Conservation (phyloP, 2,329 filamentous ascomycete genomes). For the Sphaerulina vaccinii region DNA sequence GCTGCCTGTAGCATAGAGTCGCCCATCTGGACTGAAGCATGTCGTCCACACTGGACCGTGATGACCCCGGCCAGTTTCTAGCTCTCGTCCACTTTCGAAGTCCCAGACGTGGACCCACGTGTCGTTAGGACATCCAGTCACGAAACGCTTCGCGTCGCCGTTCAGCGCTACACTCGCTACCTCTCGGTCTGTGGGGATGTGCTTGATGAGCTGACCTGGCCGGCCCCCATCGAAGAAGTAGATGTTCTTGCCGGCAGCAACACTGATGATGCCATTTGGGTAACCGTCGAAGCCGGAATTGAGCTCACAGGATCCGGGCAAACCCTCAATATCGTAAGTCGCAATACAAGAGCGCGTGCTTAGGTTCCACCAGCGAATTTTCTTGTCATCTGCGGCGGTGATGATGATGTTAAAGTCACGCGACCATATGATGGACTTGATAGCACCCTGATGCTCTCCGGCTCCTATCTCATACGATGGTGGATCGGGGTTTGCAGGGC, state of each 20-base stretch:
- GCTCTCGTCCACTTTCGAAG: constrained; percentile 77
- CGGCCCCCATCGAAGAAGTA: constrained; percentile 83
- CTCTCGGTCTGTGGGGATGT: constrained; percentile 74
- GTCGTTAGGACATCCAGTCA: constrained; percentile 86
- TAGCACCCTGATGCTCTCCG: constrained; percentile 78
- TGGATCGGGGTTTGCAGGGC: constrained; percentile 13
- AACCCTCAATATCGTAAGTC: constrained; percentile 74
- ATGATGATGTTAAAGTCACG: constrained; percentile 82
- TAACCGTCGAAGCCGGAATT: constrained; percentile 65
- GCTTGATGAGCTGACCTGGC: constrained; percentile 72
- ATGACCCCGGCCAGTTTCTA: constrained; percentile 94
- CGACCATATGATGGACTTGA: constrained; percentile 92
- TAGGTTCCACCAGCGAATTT: constrained; percentile 91
- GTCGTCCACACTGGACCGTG: constrained; percentile 97
- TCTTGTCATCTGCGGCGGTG: constrained; percentile 87
- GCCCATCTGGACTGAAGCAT: constrained; percentile 90
- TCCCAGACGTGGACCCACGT: constrained; percentile 97
- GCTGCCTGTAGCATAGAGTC: constrained; percentile 91
- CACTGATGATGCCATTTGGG: constrained; percentile 70
- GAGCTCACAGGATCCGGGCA: constrained; percentile 90
- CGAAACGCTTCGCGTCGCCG: constrained; percentile 73
- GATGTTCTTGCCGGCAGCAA: constrained; percentile 89
- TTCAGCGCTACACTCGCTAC: constrained; percentile 90
- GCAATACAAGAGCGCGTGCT: constrained; percentile 72
- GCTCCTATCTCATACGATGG: constrained; percentile 83